A percentile compares a stretch with the other conserved stretches of the same genome.
Evolutionary conservation across 805 yeast genomes (phyloP).

Genomic region (Ogataea dorogensis): DNA sequence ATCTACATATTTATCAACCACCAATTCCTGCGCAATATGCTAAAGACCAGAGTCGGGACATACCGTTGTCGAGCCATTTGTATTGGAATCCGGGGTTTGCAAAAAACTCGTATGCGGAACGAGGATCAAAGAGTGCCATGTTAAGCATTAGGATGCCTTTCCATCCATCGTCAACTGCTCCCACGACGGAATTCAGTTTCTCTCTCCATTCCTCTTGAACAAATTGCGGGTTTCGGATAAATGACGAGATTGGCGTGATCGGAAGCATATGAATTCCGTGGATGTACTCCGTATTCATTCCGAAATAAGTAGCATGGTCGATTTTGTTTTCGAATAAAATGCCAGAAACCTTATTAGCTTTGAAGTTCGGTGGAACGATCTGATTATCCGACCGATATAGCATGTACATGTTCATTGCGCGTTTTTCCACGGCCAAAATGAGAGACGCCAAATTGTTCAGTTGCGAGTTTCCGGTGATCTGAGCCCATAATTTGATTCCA

Average conservation of each 20-base stretch:
- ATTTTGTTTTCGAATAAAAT: conserved; percentile 70
- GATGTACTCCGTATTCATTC: conserved; percentile 56
- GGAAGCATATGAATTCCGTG: conserved; percentile 84
- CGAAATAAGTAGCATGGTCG: conserved; percentile 73
- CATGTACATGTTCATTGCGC: conserved; percentile 57
- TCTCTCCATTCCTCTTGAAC: conserved; percentile 46
- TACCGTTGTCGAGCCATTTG: conserved; percentile 55
- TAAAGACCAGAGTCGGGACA: conserved; percentile 60
- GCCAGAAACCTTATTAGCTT: conserved; percentile 63
- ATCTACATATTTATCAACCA: conserved; percentile 14
- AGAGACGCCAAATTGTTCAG: conserved; percentile 57
- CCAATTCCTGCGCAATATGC: conserved; percentile 57
- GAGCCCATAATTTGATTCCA: conserved; percentile 70
- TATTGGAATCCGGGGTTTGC: conserved; percentile 32
- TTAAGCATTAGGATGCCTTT: conserved; percentile 51
- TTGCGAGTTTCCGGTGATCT: conserved; percentile 48
- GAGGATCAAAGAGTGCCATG: conserved; percentile 45
- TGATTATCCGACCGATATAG: conserved; percentile 46
- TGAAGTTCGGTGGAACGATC: conserved; percentile 49
- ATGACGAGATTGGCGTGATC: conserved; percentile 58
- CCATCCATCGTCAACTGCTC: conserved; percentile 57
- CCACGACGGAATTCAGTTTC: conserved; percentile 36
- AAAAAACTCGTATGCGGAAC: conserved; percentile 42
- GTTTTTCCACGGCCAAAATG: conserved; percentile 53
- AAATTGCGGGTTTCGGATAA: conserved; percentile 50